Conservation (phyloP, 768 basidiomycete genomes). For the Grammothele lineata region DNA sequence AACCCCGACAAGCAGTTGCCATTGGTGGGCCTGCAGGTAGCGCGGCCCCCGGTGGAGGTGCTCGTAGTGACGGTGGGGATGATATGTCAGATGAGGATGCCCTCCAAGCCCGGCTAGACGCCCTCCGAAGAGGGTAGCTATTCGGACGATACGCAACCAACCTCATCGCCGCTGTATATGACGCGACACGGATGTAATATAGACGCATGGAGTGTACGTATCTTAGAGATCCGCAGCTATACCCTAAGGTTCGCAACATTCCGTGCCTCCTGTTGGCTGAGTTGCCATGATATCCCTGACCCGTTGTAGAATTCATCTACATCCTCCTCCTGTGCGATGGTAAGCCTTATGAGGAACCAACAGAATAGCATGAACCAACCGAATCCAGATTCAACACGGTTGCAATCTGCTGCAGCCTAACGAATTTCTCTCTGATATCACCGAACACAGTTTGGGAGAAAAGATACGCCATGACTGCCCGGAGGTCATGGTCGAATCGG, state of each 20-base stretch:
- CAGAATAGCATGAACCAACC: conserved; percentile 49
- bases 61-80: conserved; percentile 34
- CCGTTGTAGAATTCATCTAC: conserved; percentile 92
- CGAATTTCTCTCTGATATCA: conserved; percentile 88
- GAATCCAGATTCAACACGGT: conserved; percentile 86
- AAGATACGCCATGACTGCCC: conserved; percentile 78
- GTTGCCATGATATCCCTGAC: conserved; percentile 87
- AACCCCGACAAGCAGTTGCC: conserved; percentile 76
- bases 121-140: conserved; percentile 70
- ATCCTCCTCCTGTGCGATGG: conserved; percentile 85
- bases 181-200: conserved; percentile 1
- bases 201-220: too few relatives aligned
- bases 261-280: conserved; percentile 74
- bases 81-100: conserved; percentile 80
- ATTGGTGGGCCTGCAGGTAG: conserved; percentile 63
- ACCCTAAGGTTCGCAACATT: conserved; percentile 58
- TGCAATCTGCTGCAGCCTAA: conserved; percentile 88
- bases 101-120: conserved; percentile 90
- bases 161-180: neutral
- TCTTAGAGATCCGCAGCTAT: conserved; percentile 9
- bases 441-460: conserved; percentile 87
- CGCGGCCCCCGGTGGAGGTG: conserved; percentile 32
- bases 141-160: too few relatives aligned
- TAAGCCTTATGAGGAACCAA: too few relatives aligned
- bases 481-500: conserved; percentile 89